phyloP scores from a whole-genome alignment of 495 filamentous ascomycete species.

The Rhypophila decipiens region DNA sequence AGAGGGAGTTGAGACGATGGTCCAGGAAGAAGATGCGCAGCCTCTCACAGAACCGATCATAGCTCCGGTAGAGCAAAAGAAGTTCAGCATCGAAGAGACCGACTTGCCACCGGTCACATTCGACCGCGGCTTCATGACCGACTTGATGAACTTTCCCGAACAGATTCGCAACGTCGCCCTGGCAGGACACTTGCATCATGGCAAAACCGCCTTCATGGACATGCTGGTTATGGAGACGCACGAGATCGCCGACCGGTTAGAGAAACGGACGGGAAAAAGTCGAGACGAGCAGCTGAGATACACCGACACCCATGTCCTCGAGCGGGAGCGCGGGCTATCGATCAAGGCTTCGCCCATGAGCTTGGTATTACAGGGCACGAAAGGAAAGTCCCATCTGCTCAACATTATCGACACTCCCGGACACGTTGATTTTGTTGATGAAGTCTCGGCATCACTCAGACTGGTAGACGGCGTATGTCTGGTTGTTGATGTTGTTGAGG shows the following conservation, averaged over 20 bases:
- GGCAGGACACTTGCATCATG: conserved; percentile 91
- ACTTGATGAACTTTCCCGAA: conserved; percentile 92
- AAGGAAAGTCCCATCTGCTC: conserved; percentile 91
- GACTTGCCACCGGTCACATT: conserved; percentile 85
- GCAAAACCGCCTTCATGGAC: conserved; percentile 97
- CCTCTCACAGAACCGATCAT: conserved; percentile 88
- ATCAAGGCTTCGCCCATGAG: conserved; percentile 95
- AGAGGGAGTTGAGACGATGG: conserved; percentile 85
- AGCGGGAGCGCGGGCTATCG: conserved; percentile 85
- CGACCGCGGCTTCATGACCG: conserved; percentile 83
- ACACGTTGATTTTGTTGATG: conserved; percentile 97
- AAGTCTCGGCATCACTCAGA: conserved; percentile 81
- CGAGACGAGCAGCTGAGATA: conserved; percentile 89
- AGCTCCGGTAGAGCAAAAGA: conserved; percentile 86
- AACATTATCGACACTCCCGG: conserved; percentile 95
- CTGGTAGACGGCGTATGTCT: conserved; percentile 88
- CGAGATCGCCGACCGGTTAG: conserved; percentile 67
- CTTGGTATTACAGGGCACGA: conserved; percentile 76
- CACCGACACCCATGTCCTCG: conserved; percentile 83
- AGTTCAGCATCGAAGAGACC: conserved; percentile 86
- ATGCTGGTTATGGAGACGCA: conserved; percentile 96
- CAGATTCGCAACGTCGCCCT: conserved; percentile 89
- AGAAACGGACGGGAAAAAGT: conserved; percentile 73
- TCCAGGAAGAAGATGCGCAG: conserved; percentile 96
- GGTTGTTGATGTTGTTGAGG: conserved; percentile 96